phyloP scores from a whole-genome alignment of 805 yeast genomes.

The Candida maltosa region DNA sequence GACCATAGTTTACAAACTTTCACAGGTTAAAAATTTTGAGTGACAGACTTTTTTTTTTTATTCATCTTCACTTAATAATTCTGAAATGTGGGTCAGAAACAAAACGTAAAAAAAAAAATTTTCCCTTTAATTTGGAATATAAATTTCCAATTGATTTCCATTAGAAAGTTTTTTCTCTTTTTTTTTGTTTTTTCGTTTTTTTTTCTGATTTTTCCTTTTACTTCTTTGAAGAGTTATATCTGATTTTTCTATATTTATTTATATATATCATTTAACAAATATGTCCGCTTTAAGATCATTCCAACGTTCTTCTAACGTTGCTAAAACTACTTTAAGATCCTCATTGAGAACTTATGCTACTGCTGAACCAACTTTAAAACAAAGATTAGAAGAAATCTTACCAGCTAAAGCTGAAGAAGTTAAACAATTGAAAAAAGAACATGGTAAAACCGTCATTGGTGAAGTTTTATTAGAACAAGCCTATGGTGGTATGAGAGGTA shows the following conservation, averaged over 20 bases:
- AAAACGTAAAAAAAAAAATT: too few species aligned
- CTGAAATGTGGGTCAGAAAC: too few species aligned
- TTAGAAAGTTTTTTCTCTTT: too few species aligned
- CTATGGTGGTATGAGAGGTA: constrained; percentile 80
- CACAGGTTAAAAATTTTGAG: too few species aligned
- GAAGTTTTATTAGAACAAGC: constrained; percentile 44
- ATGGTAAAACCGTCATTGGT: constrained; percentile 71
- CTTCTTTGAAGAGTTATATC: not conserved
- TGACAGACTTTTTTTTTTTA: too few species aligned
- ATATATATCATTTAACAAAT: constrained; percentile 5
- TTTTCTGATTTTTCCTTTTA: constrained; percentile 1
- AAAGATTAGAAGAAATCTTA: constrained; percentile 87
- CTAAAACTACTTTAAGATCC: constrained; percentile 11
- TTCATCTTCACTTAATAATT: too few species aligned
- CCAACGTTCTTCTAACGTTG: constrained; percentile 30
- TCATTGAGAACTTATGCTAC: constrained; percentile 30
- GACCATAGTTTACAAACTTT: too few species aligned
- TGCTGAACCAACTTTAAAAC: constrained; percentile 70
- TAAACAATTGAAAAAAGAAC: constrained; percentile 82
- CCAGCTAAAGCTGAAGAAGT: constrained; percentile 92
- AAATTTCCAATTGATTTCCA: too few species aligned
- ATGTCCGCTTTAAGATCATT: constrained; percentile 37
- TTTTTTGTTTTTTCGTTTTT: constrained; percentile 3
- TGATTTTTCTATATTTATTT: not conserved
- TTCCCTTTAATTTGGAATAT: too few species aligned